Base-by-base conservation (phyloP, 495 filamentous ascomycete genomes). In the Choiromyces venosus region DNA sequence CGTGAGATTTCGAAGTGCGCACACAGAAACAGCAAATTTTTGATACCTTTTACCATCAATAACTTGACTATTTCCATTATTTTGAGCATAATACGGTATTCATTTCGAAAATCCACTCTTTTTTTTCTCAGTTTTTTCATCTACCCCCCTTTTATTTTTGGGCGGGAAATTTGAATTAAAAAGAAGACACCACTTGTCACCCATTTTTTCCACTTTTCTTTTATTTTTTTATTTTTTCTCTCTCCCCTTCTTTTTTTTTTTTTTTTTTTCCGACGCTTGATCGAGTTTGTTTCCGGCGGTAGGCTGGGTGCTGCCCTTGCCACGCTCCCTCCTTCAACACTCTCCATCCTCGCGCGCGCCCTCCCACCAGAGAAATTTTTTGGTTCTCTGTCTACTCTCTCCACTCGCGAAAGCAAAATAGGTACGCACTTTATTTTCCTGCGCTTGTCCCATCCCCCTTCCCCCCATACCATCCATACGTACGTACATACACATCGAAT, bases 401-500 rank as follows among this genome's bases (percentile, higher is more conserved):
- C 73, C 75, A 77, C 75, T 77, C 75, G 75, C 75, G 75, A 77
- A 76, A 77, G 75, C 75, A 77, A 77, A 77, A 77, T 76, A 77
- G 75, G 75, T 77, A 77, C 75, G 75, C 75, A 77, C 75, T 77
- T 77, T 77, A 77, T 77, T 77, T 77, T 77, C 75, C 75, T 77
- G 75, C 75, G 75, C 75, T 77, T 77, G 73, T 77, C 75, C 75
- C 75, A 73, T 76, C 76, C 75, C 75, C 70, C 72, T 69, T 76
- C 72, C 74, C 72, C 46, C 46, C 46, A 56, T 56, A 56, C 46
- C 46, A 9, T 25, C 21, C 46, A 25, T 56, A 56, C 46, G 46
- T 56, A 56, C 46, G n/a, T 56, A 76, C 74, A 76, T 72, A 76
- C 74, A 76, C 72, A 76, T 68, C 74, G 67, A 76, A 76, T 76